Base-by-base conservation (phyloP, 208 protist genomes). In the Trichomonas gallinae region DNA sequence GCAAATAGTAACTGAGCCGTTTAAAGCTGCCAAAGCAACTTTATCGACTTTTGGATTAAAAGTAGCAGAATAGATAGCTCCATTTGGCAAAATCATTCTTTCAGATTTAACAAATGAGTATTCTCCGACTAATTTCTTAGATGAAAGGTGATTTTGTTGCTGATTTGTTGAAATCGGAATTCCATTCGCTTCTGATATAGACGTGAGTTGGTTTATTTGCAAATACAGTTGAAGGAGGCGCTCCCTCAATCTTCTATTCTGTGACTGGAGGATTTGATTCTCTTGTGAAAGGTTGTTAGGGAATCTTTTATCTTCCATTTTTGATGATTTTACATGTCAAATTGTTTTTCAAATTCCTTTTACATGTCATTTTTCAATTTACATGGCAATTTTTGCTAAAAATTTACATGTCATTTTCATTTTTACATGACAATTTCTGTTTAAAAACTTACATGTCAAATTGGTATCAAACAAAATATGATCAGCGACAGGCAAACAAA, bases 51-150 rank as follows among this genome's bases (percentile, higher is more conserved):
- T 93, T 38, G 87, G 44, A 51, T 51, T 42, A 48, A 93, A 26
- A 26, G 87, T 38, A 15, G 87, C 87, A 58, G 87, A 93, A 93
- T 93, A 93, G 15, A 51, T 93, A 58, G 87, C 87, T 48, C 87
- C 87, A 38, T 23, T 44, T 38, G 87, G 87, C 15, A 93, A 17
- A 51, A 93, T 93, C 17, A 40, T 38, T 15, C 87, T 23, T 42
- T 93, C 87, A 38, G 15, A 49, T 51, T 93, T 42, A 51, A 51
- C 87, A 51, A 93, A 93, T 38, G 15, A n/a, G 44, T 93, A 93
- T n/a, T 34, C 45, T 31, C 83, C 40, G 36, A 46, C 40, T n/a
- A 46, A 11, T 46, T 34, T n/a, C 40, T 44, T 89, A 13, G 31
- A 44, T 46, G 31, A 40, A n/a, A 31, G 3, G 17, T 31, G 40